Evolutionary conservation across 495 filamentous ascomycete species (phyloP).

Genomic region (Hypomontagnella monticulosa): DNA sequence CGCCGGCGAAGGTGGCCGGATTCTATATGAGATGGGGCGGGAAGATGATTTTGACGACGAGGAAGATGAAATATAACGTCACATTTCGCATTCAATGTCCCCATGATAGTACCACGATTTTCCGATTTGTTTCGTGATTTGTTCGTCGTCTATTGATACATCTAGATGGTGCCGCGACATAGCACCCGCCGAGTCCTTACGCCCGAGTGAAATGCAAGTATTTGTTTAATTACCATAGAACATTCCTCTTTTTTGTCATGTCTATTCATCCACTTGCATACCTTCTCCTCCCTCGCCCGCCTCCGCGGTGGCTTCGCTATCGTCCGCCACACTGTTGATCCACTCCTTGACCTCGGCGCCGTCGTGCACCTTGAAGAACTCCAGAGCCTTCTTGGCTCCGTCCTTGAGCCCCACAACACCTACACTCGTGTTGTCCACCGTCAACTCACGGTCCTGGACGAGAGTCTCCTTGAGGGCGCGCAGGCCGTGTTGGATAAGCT

Average conservation of each 20-base stretch:
- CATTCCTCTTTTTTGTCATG: not conserved
- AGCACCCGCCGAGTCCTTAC: conserved; percentile 35
- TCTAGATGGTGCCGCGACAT: conserved; percentile 32
- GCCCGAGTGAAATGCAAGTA: conserved; percentile 37
- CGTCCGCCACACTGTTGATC: conserved; percentile 72
- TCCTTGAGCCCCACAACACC: conserved; percentile 77
- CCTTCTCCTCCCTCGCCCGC: conserved; percentile 58
- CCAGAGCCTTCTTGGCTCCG: conserved; percentile 65
- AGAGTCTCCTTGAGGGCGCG: conserved; percentile 93
- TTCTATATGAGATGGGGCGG: conserved; percentile 93
- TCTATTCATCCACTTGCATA: conserved; percentile 82
- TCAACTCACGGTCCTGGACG: conserved; percentile 96
- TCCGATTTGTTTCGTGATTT: conserved; percentile 34
- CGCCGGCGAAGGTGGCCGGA: conserved; percentile 84
- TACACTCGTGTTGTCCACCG: conserved; percentile 93
- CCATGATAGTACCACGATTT: not conserved
- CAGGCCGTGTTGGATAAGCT: conserved; percentile 89
- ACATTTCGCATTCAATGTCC: not conserved
- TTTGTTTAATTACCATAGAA: conserved; percentile 5
- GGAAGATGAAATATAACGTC: conserved; percentile 87
- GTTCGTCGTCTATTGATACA: conserved; percentile 43
- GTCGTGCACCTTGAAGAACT: conserved; percentile 93
- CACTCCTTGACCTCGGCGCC: conserved; percentile 84
- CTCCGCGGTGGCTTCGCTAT: conserved; percentile 61
- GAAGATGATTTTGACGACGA: conserved; percentile 99